A percentile compares a stretch with the other conserved stretches of the same genome.
These are phyloP conservation scores for Silybum marianum DNA, from an alignment of 129 eudicot genomes.

Conservation along the genomic window DNA sequence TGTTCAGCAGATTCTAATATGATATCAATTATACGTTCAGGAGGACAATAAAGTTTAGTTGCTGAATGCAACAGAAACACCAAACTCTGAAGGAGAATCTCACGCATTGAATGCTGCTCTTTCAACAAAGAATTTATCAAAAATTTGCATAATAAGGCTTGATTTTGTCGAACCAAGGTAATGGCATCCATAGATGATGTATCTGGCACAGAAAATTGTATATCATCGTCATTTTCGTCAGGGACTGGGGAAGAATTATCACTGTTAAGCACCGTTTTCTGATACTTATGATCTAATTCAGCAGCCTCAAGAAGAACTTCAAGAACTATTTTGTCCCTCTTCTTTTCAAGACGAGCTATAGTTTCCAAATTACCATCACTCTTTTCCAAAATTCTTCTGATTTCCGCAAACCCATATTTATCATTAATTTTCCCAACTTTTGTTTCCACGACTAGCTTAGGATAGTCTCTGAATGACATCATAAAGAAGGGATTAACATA, in stretches of 20 bases:
- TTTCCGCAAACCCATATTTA: constrained; percentile 47
- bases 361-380: constrained; percentile 57
- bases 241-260: constrained; percentile 25
- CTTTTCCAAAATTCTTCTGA: constrained; percentile 46
- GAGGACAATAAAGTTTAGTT: constrained; percentile 69
- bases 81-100: constrained; percentile 83
- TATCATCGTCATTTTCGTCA: constrained; percentile 58
- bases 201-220: constrained; percentile 55
- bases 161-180: constrained; percentile 85
- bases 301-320: constrained; percentile 93
- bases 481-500: constrained; percentile 80
- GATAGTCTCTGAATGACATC: constrained; percentile 48
- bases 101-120: constrained; percentile 76
- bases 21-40: constrained; percentile 77
- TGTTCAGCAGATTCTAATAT: constrained; percentile 66
- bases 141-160: constrained; percentile 71
- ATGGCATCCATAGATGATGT: constrained; percentile 67
- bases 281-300: constrained; percentile 60
- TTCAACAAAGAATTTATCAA: constrained; percentile 54
- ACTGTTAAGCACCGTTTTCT: constrained; percentile 30
- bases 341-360: constrained; percentile 66
- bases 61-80: constrained; percentile 80
- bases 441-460: constrained; percentile 24
- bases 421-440: constrained; percentile 20
- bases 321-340: constrained; percentile 80